A percentile compares a stretch with the other conserved stretches of the same genome.
Evolutionary conservation across 768 basidiomycete genomes (phyloP).

Genomic region (Myochromella boudieri): DNA sequence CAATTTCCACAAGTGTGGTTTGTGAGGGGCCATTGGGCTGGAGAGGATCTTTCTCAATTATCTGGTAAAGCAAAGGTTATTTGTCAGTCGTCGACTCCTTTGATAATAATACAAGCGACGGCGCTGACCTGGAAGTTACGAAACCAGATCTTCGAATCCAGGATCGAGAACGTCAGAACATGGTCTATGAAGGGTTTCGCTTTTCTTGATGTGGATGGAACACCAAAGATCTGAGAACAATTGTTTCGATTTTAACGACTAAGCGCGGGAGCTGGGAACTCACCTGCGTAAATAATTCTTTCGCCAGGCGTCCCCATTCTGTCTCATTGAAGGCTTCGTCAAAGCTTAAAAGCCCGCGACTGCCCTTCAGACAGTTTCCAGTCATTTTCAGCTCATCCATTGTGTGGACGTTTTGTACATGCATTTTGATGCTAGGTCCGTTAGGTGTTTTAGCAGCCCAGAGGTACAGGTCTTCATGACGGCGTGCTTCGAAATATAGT

Average conservation of each 20-base stretch:
- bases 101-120: not conserved
- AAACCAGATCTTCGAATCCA: conserved; percentile 98
- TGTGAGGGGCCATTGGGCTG: conserved; percentile 84
- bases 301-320: conserved; percentile 83
- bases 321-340: conserved; percentile 87
- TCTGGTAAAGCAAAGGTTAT: conserved; percentile 45
- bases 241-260: conserved; percentile 4
- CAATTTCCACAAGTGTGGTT: conserved; percentile 92
- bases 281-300: conserved; percentile 93
- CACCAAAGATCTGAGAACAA: conserved; percentile 81
- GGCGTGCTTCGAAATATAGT: conserved; percentile 93
- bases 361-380: conserved; percentile 96
- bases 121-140: conserved; percentile 89
- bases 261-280: conserved; percentile 27
- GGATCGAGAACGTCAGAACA: conserved; percentile 91
- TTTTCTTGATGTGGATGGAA: conserved; percentile 86
- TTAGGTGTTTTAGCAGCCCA: conserved; percentile 98
- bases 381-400: conserved; percentile 99
- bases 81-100: not conserved
- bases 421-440: conserved; percentile 95
- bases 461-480: conserved; percentile 93
- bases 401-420: conserved; percentile 97
- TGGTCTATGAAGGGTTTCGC: conserved; percentile 99
- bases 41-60: conserved; percentile 90
- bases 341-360: conserved; percentile 89